Evolutionary conservation across 2,329 filamentous ascomycete species (phyloP), one percentile per base, ranked within the genome.

Genomic region (Botrytis porri): DNA sequence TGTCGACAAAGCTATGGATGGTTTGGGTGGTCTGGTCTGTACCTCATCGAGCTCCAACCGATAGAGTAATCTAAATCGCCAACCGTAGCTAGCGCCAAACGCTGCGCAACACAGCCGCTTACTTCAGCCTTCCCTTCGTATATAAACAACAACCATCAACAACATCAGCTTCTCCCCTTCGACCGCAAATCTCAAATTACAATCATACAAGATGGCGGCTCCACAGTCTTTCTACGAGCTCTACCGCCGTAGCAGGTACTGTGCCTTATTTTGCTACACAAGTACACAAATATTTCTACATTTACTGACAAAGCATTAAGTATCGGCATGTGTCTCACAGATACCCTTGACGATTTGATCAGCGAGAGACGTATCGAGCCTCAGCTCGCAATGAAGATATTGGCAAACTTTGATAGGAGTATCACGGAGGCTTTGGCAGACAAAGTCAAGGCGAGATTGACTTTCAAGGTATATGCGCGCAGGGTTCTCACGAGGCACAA

Each of bases 301-400:
- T 71, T 73, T 74, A 79, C 79, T 80, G 76, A 80, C 78, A 76
- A 73, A 71, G 72, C 77, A 77, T 74, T 77, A 51, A 99, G 96
- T 84, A 94, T 99, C 85, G 96, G 96, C 79, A 88, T 94, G 80
- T 92, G 95, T 73, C 88, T 99, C 80, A 98, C 95, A 71, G 97
- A 99, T 84, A 97, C 95, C 72, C 94, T 99, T 80, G 96, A 99
- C 84, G 94, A 97, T 80, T 87, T 99, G 78, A 98, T 99, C 84
- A 95, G 93, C 81, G 92, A 95, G 78, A 92, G 94, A 80, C 93
- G 93, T 77, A 98, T 99, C 84, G 95, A 98, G 84, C 96, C 96
- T 41, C 96, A 99, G 85, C 89, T 99, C 62, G 96, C 96, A 69
- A 98, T 99, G 94, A 97, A 97, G 88, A 97, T 99, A 76, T 89